These are phyloP conservation scores for Geranium brycei DNA, from an alignment of 345 rosid species.

Conservation along the genomic window DNA sequence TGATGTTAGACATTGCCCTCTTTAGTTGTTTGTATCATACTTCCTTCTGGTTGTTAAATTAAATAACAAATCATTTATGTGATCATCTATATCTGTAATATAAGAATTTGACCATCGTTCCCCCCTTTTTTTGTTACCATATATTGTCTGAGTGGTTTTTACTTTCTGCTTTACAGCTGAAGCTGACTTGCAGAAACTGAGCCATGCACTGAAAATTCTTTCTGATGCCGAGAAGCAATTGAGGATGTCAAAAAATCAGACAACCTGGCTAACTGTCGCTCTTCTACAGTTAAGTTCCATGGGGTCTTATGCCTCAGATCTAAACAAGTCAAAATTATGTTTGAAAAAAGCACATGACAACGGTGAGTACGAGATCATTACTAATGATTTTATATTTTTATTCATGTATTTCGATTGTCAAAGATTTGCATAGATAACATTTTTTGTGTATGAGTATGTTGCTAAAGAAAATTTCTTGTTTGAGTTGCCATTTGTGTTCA, in stretches of 20 bases:
- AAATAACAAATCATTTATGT: background rate
- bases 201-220: slow-evolving; percentile 69
- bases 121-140: background rate
- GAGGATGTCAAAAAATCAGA: slow-evolving; percentile 79
- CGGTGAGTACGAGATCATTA: slow-evolving; percentile 25
- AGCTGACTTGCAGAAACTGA: slow-evolving; percentile 55
- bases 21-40: too few relatives aligned
- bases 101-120: background rate
- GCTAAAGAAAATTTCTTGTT: background rate
- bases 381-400: background rate
- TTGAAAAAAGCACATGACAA: slow-evolving; percentile 30
- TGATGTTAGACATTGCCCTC: background rate
- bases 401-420: background rate
- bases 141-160: slow-evolving; percentile 3
- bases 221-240: slow-evolving; percentile 90
- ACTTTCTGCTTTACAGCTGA: slow-evolving; percentile 41
- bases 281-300: slow-evolving; percentile 67
- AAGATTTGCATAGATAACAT: background rate
- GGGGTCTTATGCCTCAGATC: slow-evolving; percentile 36
- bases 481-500: slow-evolving; percentile 10
- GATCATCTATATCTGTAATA: background rate
- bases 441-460: background rate
- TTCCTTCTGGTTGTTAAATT: background rate
- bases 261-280: slow-evolving; percentile 94
- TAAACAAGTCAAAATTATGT: slow-evolving; percentile 32